Evolutionary conservation across 192 early-diverging fungal species (phyloP), one percentile per base, ranked within the genome.

Genomic region (Coemansia sp.): DNA sequence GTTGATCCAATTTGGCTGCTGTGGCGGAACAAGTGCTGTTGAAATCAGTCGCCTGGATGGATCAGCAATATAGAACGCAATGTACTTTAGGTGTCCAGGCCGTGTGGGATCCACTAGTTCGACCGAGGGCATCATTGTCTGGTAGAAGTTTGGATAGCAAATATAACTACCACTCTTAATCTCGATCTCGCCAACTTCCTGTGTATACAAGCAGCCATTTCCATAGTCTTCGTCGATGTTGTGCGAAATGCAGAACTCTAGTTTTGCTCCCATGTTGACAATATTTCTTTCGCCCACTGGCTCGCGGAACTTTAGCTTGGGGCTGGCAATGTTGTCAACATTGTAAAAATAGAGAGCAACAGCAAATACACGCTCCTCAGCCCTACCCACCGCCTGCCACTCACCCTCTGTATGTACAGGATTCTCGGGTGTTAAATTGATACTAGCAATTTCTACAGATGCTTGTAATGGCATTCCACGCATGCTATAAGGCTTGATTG

Each of bases 321-420:
- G 36, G 8, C 36, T 38, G 36, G 36, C 36, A 38, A 38, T 38
- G 36, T 38, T 38, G 7, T 38, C 36, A 6, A 38, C 36, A 8
- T 38, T 8, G 36, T 38, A 38, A 38, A 38, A 38, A 8, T 38
- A 38, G 36, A 38, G 36, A 38, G 7, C 36, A 38, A 38, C 36
- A 9, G 36, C 36, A 7, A 38, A 38, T 38, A 38, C 6, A 38
- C 36, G 36, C 36, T 94, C 93, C 70, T 89, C 85, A 8, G 78
- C 73, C 80, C 88, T 90, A 2, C 85, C 93, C 62, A 92, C 91
- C 2, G 91, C 75, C 44, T 94, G 89, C 93, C 91, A 94, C 8
- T 43, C 64, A 22, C 69, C 72, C 20, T 89, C 89, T 9, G 72
- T 50, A 64, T 87, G 89, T 1, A 31, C 66, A 0, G 90, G 85